These are phyloP conservation scores for Leptographium wingfieldii DNA, from an alignment of 2,329 filamentous ascomycete genomes.

Conservation along the genomic window DNA sequence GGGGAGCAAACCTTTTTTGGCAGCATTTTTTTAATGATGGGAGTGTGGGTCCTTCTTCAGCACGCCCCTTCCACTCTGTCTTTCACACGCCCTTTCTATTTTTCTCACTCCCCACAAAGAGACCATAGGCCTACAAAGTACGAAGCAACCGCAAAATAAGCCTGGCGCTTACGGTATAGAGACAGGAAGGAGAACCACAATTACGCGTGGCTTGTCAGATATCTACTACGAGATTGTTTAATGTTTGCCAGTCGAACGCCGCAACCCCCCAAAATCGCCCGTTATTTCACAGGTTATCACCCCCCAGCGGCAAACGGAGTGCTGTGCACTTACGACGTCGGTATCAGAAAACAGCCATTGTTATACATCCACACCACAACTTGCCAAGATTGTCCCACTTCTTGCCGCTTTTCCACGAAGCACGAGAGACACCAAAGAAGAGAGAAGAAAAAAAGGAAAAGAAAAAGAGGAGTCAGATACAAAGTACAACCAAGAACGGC, in stretches of 20 bases:
- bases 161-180: not conserved
- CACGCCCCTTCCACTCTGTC: not conserved
- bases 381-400: not conserved
- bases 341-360: not conserved
- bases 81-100: not conserved
- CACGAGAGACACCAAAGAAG: not conserved
- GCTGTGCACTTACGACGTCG: not conserved
- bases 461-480: not conserved
- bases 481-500: slow-evolving; percentile 1
- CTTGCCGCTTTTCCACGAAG: not conserved
- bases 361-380: not conserved
- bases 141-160: not conserved
- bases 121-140: not conserved
- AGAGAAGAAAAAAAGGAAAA: not conserved
- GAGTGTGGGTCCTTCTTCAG: not conserved
- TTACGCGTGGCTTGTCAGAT: not conserved
- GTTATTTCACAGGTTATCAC: too few relatives aligned
- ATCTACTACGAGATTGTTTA: not conserved
- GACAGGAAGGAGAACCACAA: not conserved
- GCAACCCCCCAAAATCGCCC: too few relatives aligned
- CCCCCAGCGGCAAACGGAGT: too few relatives aligned
- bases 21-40: not conserved
- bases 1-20: not conserved
- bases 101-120: not conserved
- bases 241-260: not conserved